A percentile compares a stretch with the other conserved stretches of the same genome.
Evolutionary conservation across 768 basidiomycete genomes (phyloP).

Genomic region (Cystofilobasidium ferigula): DNA sequence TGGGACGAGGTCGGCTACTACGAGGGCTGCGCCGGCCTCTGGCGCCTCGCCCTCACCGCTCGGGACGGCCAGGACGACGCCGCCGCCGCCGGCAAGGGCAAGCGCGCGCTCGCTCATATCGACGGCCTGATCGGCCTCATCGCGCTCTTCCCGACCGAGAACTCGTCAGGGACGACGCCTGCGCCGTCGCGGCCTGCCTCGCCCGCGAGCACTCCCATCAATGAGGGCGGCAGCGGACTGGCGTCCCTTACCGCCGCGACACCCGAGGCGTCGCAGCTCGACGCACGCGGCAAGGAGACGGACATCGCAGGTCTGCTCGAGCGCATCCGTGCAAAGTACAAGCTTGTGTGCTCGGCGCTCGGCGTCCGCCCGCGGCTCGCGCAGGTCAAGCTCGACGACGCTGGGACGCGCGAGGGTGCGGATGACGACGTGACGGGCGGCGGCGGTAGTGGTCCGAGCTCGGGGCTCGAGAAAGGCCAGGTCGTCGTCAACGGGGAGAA

Average conservation of each 20-base stretch:
- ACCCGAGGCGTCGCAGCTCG: neutral
- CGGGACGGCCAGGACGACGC: neutral
- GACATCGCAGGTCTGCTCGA: conserved; percentile 69
- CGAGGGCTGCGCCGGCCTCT: conserved; percentile 68
- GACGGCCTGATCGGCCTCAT: conserved; percentile 61
- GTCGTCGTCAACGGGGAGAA: conserved; percentile 22
- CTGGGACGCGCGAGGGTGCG: neutral
- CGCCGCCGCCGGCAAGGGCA: conserved; percentile 33
- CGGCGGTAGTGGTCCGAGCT: conserved; percentile 2
- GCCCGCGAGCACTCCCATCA: too few species aligned
- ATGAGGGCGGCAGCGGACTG: too few species aligned
- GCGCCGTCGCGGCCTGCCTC: conserved; percentile 32
- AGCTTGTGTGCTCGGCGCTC: conserved; percentile 68
- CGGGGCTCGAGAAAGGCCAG: conserved; percentile 9
- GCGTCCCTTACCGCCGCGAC: neutral
- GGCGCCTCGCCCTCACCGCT: conserved; percentile 44
- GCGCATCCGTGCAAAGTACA: conserved; percentile 78
- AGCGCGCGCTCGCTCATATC: conserved; percentile 55
- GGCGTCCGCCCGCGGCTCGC: conserved; percentile 49
- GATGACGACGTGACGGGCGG: neutral
- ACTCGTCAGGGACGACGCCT: conserved; percentile 44
- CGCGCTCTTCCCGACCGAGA: conserved; percentile 60
- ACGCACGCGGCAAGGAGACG: conserved; percentile 30
- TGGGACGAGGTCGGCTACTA: conserved; percentile 97
- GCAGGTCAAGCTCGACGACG: conserved; percentile 8